Evolutionary conservation across 2,329 filamentous ascomycete species (phyloP).

Genomic region (Fusarium sp.): DNA sequence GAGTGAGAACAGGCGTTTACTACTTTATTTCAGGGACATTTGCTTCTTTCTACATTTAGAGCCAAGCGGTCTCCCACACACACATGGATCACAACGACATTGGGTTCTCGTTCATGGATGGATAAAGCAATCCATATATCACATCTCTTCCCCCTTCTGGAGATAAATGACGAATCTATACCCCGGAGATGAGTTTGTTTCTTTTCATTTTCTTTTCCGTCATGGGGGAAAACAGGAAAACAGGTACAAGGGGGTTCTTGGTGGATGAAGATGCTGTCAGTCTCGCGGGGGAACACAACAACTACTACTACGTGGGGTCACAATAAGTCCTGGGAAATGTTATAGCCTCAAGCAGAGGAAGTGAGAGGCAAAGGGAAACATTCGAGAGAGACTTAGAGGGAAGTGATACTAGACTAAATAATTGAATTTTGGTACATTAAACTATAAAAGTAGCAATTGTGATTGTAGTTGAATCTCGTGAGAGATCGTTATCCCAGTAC

Average conservation of each 20-base stretch:
- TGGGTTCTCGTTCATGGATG: constrained; percentile 24
- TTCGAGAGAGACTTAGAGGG: constrained; percentile 27
- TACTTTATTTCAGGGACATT: constrained; percentile 23
- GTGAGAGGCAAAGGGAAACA: not conserved
- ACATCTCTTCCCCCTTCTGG: constrained; percentile 28
- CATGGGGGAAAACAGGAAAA: constrained; percentile 14
- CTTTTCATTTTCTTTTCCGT: constrained; percentile 31
- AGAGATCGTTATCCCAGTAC: constrained; percentile 7
- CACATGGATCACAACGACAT: constrained; percentile 14
- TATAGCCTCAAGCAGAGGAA: not conserved
- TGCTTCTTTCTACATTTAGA: constrained; percentile 22
- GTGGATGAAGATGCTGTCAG: constrained; percentile 14
- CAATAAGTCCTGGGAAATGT: constrained; percentile 29
- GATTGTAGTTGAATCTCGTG: constrained; percentile 9
- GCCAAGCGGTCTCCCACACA: constrained; percentile 10
- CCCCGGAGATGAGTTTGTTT: constrained; percentile 17
- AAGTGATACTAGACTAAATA: constrained; percentile 21
- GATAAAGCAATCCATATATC: constrained; percentile 20
- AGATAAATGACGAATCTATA: constrained; percentile 23
- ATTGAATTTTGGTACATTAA: constrained; percentile 21
- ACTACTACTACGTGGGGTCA: constrained; percentile 16
- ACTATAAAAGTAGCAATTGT: not conserved
- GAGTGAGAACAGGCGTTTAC: constrained; percentile 22
- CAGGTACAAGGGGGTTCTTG: constrained; percentile 19
- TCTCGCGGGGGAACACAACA: constrained; percentile 9